Percentiles rank a stretch among this genome's conserved stretches.
Conservation (phyloP, 768 basidiomycete species). For the Mycena olivaceomarginata region DNA sequence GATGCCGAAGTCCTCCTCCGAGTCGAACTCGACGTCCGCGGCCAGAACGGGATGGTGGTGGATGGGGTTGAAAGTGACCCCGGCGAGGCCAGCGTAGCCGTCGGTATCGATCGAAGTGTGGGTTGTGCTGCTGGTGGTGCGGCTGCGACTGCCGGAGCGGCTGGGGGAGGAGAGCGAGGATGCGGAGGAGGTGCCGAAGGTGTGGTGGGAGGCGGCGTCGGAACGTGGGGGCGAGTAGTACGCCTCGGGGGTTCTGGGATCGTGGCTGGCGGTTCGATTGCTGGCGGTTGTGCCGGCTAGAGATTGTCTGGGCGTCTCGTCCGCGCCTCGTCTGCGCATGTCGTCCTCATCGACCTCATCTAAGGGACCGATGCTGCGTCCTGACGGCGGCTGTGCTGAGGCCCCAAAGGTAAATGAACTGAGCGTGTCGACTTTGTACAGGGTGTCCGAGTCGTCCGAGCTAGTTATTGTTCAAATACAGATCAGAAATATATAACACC, state of each 20-base stretch:
- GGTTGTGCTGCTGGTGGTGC: conserved; percentile 53
- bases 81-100: conserved; percentile 40
- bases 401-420: conserved; percentile 70
- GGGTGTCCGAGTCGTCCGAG: conserved; percentile 18
- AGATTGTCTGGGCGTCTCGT: conserved; percentile 72
- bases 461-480: background rate
- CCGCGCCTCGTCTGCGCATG: conserved; percentile 51
- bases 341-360: conserved; percentile 61
- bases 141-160: conserved; percentile 62
- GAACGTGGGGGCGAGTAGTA: conserved; percentile 45
- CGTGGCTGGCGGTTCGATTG: conserved; percentile 44
- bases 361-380: conserved; percentile 60
- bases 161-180: conserved; percentile 65
- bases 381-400: conserved; percentile 55
- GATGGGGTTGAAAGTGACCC: conserved; percentile 40
- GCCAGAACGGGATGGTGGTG: conserved; percentile 37
- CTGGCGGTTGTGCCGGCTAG: conserved; percentile 58
- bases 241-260: conserved; percentile 39
- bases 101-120: conserved; percentile 50
- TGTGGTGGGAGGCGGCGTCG: conserved; percentile 69
- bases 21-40: conserved; percentile 41
- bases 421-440: conserved; percentile 67
- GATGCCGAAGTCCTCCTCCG: conserved; percentile 42
- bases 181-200: conserved; percentile 67
- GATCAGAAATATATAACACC: background rate